A percentile compares a stretch with the other conserved stretches of the same genome.
Conservation (phyloP, 2,329 filamentous ascomycete genomes). For the Colletotrichum sp. region DNA sequence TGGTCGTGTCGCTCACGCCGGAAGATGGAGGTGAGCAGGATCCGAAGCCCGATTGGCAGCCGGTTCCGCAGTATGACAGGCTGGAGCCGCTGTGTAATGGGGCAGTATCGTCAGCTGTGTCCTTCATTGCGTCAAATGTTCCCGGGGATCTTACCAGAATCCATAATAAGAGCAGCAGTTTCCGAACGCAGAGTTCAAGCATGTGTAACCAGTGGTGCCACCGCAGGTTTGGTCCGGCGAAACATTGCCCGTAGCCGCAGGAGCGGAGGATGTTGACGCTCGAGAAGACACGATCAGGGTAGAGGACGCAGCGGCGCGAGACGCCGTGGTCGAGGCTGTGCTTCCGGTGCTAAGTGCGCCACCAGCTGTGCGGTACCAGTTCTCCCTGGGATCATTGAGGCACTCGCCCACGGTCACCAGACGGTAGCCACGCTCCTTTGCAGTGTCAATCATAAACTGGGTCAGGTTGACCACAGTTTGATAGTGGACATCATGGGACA, state of each 20-base stretch:
- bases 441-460: slow-evolving; percentile 45
- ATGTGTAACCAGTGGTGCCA: slow-evolving; percentile 36
- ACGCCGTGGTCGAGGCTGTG: not conserved
- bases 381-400: slow-evolving; percentile 52
- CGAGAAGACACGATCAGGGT: not conserved
- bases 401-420: slow-evolving; percentile 64
- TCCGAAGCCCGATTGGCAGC: slow-evolving; percentile 40
- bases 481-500: slow-evolving; percentile 46
- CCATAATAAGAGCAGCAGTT: slow-evolving; percentile 46
- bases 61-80: slow-evolving; percentile 38
- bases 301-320: not conserved
- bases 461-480: slow-evolving; percentile 36
- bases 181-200: slow-evolving; percentile 37
- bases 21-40: slow-evolving; percentile 29
- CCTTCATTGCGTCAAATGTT: not conserved
- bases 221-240: slow-evolving; percentile 43
- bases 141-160: slow-evolving; percentile 37
- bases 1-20: slow-evolving; percentile 34
- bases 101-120: slow-evolving; percentile 1
- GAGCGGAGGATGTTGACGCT: not conserved
- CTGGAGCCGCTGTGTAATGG: slow-evolving; percentile 32
- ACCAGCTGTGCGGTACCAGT: slow-evolving; percentile 54
- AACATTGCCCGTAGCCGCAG: slow-evolving; percentile 22
- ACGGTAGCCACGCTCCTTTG: slow-evolving; percentile 45
- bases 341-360: slow-evolving; percentile 16